Evolutionary conservation across 148 eudicot species (phyloP).

Genomic region (Chenopodium berlandieri): DNA sequence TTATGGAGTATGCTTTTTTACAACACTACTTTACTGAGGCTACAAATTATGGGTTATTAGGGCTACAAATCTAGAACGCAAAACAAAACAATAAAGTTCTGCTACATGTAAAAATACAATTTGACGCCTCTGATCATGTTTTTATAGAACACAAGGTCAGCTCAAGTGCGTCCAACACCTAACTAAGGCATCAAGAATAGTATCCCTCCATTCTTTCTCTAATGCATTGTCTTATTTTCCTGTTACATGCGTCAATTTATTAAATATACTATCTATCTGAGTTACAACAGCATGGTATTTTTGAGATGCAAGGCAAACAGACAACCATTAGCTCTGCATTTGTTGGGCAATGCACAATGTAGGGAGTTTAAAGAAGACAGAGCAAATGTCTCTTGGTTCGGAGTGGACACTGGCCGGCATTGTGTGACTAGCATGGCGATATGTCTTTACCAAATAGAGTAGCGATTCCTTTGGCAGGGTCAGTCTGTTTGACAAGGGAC

Average conservation of each 20-base stretch:
- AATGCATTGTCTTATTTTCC: not conserved
- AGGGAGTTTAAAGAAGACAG: not conserved
- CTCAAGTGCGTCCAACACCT: not conserved
- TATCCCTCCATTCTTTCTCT: not conserved
- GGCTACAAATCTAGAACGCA: not conserved
- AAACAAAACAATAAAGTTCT: not conserved
- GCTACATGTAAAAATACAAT: not conserved
- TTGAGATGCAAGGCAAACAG: not conserved
- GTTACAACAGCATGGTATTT: not conserved
- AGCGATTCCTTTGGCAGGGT: constrained; percentile 66
- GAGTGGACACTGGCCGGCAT: not conserved
- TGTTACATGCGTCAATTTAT: not conserved
- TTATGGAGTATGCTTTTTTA: too few species aligned
- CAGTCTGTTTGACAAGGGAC: constrained; percentile 74
- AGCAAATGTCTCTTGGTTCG: not conserved
- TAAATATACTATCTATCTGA: not conserved
- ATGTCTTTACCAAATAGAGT: constrained; percentile 82
- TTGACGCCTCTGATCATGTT: not conserved
- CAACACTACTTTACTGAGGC: not conserved
- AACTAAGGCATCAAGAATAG: not conserved
- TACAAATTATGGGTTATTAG: not conserved
- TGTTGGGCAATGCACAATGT: not conserved
- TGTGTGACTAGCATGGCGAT: constrained; percentile 19
- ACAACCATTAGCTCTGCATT: not conserved
- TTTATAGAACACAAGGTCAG: not conserved